Conservation (phyloP, 2,329 filamentous ascomycete genomes). For the Paracorniculantispora psalliotae region DNA sequence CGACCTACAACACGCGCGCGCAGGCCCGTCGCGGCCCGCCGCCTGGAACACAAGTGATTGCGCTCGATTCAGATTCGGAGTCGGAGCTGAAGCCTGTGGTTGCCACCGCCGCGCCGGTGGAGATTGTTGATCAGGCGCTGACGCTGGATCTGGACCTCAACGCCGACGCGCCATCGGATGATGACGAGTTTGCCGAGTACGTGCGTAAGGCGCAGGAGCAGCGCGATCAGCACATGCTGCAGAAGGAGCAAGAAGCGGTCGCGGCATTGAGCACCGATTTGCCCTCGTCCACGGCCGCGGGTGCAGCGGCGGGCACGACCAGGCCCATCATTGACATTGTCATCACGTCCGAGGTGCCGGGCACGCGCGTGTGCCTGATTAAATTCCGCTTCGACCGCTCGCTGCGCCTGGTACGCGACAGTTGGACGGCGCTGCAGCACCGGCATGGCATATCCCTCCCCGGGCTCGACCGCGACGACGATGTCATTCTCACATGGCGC, state of each 20-base stretch:
- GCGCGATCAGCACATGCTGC: constrained; percentile 18
- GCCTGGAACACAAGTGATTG: constrained; percentile 21
- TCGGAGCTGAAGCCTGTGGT: constrained; percentile 16
- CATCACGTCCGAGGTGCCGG: constrained; percentile 60
- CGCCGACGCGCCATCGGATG: constrained; percentile 23
- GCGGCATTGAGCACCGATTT: constrained; percentile 10
- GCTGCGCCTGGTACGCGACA: constrained; percentile 60
- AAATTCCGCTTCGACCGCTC: constrained; percentile 63
- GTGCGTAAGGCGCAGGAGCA: constrained; percentile 36
- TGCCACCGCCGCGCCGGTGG: constrained; percentile 19
- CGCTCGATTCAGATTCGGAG: constrained; percentile 33
- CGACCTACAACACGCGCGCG: neutral
- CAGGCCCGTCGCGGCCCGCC: neutral
- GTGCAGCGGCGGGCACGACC: neutral
- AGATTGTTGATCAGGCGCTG: neutral
- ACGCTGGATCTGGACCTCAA: constrained; percentile 14
- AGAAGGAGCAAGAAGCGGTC: constrained; percentile 18
- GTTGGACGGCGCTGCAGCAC: constrained; percentile 63
- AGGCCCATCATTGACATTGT: constrained; percentile 25
- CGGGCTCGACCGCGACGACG: constrained; percentile 35
- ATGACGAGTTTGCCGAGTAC: constrained; percentile 43
- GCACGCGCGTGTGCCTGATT: constrained; percentile 52
- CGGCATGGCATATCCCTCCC: constrained; percentile 32
- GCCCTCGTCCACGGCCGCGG: constrained; percentile 8
- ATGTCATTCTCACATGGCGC: constrained; percentile 76